phyloP scores from a whole-genome alignment of 75 land plant species.

The Picea glauca region DNA sequence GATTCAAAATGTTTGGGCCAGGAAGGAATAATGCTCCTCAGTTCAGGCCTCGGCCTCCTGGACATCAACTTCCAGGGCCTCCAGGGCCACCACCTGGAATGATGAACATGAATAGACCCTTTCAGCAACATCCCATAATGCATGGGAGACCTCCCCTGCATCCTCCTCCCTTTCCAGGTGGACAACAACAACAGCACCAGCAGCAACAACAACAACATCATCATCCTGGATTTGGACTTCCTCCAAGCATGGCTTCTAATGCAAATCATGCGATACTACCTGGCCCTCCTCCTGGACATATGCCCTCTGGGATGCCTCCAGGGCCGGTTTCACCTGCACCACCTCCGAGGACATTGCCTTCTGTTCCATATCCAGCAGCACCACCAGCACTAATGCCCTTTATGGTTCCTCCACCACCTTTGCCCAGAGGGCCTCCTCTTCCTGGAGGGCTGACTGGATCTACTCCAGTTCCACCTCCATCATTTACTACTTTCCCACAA shows the following conservation, averaged over 20 bases:
- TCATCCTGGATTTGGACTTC: slow-evolving; percentile 14
- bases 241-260: not conserved
- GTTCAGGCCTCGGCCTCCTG: slow-evolving; percentile 30
- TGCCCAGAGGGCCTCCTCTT: slow-evolving; percentile 7
- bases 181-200: slow-evolving; percentile 2
- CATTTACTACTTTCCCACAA: slow-evolving; percentile 18
- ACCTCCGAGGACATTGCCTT: not conserved
- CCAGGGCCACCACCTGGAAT: slow-evolving; percentile 12
- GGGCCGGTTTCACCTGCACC: slow-evolving; percentile 12
- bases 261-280: not conserved
- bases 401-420: slow-evolving; percentile 12
- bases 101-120: slow-evolving; percentile 13
- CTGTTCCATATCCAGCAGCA: slow-evolving; percentile 14
- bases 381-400: slow-evolving; percentile 17
- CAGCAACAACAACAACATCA: slow-evolving; percentile 7
- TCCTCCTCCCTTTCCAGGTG: slow-evolving; percentile 8
- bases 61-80: slow-evolving; percentile 17
- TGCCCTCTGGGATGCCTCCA: slow-evolving; percentile 6
- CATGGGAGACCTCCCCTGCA: not conserved
- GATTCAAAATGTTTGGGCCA: slow-evolving; percentile 31
- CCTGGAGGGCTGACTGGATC: slow-evolving; percentile 6
- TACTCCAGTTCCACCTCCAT: slow-evolving; percentile 23
- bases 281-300: slow-evolving; percentile 7
- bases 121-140: slow-evolving; percentile 9
- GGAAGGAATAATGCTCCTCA: slow-evolving; percentile 24